phyloP scores from a whole-genome alignment of 768 basidiomycete species.

The Rhodotorula babjevae region DNA sequence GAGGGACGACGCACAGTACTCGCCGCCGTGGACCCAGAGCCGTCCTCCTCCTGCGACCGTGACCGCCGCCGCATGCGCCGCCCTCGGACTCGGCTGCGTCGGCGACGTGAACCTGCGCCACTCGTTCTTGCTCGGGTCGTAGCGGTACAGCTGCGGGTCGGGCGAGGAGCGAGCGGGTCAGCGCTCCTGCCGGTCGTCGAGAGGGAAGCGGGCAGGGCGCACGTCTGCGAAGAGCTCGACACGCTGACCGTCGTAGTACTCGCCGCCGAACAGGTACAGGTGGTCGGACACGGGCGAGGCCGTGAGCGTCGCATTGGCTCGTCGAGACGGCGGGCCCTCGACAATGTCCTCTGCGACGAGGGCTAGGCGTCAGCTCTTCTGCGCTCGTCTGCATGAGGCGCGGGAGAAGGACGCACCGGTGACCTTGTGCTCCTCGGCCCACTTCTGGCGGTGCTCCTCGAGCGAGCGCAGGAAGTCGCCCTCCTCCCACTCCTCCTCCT shows the following conservation, averaged over 20 bases:
- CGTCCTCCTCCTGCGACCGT: constrained; percentile 69
- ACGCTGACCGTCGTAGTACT: constrained; percentile 80
- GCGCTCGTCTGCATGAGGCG: neutral
- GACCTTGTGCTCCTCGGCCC: constrained; percentile 60
- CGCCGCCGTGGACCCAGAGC: constrained; percentile 58
- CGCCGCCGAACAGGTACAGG: constrained; percentile 63
- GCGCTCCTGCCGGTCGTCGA: neutral
- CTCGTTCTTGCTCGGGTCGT: constrained; percentile 83
- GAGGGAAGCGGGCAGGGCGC: neutral
- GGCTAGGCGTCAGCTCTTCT: constrained; percentile 9
- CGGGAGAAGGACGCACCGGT: constrained; percentile 14
- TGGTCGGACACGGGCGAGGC: constrained; percentile 68
- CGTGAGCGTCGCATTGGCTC: constrained; percentile 77
- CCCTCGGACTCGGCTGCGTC: constrained; percentile 79
- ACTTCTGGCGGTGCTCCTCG: constrained; percentile 63
- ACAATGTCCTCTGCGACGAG: constrained; percentile 70
- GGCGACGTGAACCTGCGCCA: constrained; percentile 81
- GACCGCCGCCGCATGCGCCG: constrained; percentile 75
- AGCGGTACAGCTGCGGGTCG: constrained; percentile 73
- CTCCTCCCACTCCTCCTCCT: constrained; percentile 51
- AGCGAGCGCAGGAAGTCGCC: constrained; percentile 75
- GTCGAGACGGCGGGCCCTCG: constrained; percentile 71
- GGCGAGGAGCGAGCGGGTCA: neutral
- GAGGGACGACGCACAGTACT: constrained; percentile 50
- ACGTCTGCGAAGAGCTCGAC: constrained; percentile 52